Evolutionary conservation across 116 monocot genomes (phyloP).

Genomic region (Iris pallida): DNA sequence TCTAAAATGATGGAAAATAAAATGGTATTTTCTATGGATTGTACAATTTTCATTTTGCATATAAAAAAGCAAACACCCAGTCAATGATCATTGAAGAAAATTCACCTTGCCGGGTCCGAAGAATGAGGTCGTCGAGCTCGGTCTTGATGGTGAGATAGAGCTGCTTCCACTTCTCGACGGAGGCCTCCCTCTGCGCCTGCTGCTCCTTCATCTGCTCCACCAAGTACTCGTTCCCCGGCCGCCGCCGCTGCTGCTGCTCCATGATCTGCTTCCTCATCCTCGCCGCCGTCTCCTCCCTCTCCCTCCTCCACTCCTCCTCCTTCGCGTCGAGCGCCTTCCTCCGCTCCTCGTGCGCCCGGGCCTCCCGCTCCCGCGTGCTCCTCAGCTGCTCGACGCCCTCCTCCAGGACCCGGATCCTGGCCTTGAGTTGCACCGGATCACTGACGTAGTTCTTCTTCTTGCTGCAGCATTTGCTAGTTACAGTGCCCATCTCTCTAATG

Average conservation of each 20-base stretch:
- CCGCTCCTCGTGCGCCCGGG: conserved; percentile 15
- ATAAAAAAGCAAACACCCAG: too few relatives aligned
- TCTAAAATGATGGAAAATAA: too few relatives aligned
- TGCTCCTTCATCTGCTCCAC: too few relatives aligned
- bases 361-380: conserved; percentile 23
- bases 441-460: background rate
- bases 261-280: conserved; percentile 10
- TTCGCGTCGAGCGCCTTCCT: conserved; percentile 3
- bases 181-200: conserved; percentile 10
- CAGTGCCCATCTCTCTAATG: conserved; percentile 13
- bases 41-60: too few relatives aligned
- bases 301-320: conserved; percentile 31
- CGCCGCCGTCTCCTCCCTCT: conserved; percentile 26
- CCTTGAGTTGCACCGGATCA: conserved; percentile 6
- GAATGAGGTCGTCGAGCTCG: conserved; percentile 75
- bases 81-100: too few relatives aligned
- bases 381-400: conserved; percentile 20
- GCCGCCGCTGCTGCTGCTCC: conserved; percentile 50
- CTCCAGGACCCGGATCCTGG: conserved; percentile 18
- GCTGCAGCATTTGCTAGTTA: conserved; percentile 19
- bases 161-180: conserved; percentile 80
- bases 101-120: conserved; percentile 48
- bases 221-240: conserved; percentile 31
- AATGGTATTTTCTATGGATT: too few relatives aligned
- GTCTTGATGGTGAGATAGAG: conserved; percentile 76